Evolutionary conservation across 345 rosid genomes (phyloP), one percentile per base, ranked within the genome.

Genomic region (Boechera retrofracta): DNA sequence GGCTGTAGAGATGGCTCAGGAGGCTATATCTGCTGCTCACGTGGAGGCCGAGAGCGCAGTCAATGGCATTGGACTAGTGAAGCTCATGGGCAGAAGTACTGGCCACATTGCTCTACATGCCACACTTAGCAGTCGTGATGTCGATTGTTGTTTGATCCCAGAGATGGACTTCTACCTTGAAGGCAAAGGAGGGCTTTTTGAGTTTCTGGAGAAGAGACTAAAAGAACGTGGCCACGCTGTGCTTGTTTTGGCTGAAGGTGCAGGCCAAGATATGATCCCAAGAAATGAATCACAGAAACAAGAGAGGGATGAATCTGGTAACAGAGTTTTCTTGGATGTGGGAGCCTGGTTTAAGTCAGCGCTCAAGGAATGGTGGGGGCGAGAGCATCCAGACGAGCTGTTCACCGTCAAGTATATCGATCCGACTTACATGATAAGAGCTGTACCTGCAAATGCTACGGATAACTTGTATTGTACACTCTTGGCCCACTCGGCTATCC

Each of bases 21-120:
- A 92, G 74, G 94, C 98, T 59, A 90, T 92, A 77, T 84, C 45
- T 18, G 97, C 98, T 33, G 97, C 92, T 54, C 94, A 84, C 52
- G 91, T 91, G 35, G 98, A 94, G 82, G 98, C 98, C 2, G 89
- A 92, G 86, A 94, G 98, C 63, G 98, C 97, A 3, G 96, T 90
- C 38, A 90, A 94, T 60, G 98, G 97, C 28, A 86, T 90, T 16
- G 98, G 97, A 47, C 77, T 90, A 26, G 97, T 94, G 62, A 94
- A 92, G 86, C 83, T 92, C 41, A 94, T 92, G 98, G 98, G 98
- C 16, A 80, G 97, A 81, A 88, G 94, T 82, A 90, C 97, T 7
- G 96, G 98, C 39, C 98, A 94, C 83, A 94, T 94, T 70, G 89
- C 96, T 15, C 85, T 94, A 32, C 83, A 94, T 31, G 88, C 98